Percentiles rank a stretch among this genome's conserved stretches.
phyloP scores from a whole-genome alignment of 805 yeast species.

The Yarrowia sp. region DNA sequence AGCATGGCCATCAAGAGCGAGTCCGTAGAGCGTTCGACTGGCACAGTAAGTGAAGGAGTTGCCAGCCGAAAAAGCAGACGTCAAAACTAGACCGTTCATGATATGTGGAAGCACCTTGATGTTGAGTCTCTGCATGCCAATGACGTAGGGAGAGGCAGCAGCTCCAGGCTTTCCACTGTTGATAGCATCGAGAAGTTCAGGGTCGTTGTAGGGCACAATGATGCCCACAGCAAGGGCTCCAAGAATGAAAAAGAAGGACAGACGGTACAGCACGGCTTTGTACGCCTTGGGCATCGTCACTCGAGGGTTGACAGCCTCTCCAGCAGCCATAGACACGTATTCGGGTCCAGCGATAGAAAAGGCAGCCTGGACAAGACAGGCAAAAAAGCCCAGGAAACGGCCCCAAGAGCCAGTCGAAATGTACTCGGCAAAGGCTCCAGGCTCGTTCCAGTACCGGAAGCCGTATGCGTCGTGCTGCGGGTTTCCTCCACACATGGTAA shows the following conservation, averaged over 20 bases:
- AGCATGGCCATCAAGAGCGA: constrained; percentile 69
- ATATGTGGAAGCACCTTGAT: constrained; percentile 68
- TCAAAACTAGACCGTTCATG: constrained; percentile 71
- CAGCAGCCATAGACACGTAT: constrained; percentile 78
- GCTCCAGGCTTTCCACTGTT: constrained; percentile 67
- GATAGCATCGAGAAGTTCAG: constrained; percentile 54
- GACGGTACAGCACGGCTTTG: constrained; percentile 66
- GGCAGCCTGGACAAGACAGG: constrained; percentile 65
- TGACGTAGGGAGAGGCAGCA: constrained; percentile 75
- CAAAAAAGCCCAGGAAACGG: constrained; percentile 66
- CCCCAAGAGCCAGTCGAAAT: constrained; percentile 56
- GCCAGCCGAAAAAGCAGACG: constrained; percentile 80
- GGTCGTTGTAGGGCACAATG: constrained; percentile 67
- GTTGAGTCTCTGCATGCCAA: constrained; percentile 65
- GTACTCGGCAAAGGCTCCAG: constrained; percentile 57
- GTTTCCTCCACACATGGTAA: constrained; percentile 86
- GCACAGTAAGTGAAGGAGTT: constrained; percentile 76
- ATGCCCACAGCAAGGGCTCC: constrained; percentile 79
- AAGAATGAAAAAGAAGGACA: constrained; percentile 63
- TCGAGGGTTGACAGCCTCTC: constrained; percentile 72
- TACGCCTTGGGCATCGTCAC: constrained; percentile 73
- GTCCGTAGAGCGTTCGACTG: constrained; percentile 62
- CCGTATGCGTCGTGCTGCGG: constrained; percentile 64
- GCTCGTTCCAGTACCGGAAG: constrained; percentile 53
- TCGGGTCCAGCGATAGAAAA: constrained; percentile 87